Conservation (phyloP, 1,139 yeast species). For the Debaryomyces udenii region DNA sequence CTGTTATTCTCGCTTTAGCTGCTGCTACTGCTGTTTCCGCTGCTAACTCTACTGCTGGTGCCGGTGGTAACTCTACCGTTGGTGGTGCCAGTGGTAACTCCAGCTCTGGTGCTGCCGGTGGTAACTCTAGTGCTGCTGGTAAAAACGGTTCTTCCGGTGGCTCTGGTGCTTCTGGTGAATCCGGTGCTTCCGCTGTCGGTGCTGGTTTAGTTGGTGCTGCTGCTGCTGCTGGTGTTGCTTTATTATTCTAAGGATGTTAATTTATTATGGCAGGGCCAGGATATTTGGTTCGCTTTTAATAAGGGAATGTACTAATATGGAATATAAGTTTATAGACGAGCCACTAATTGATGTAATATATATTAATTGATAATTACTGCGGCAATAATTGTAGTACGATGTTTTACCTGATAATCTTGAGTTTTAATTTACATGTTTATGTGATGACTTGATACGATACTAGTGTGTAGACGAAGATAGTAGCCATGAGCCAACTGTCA, state of each 20-base stretch:
- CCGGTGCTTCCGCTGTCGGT: slow-evolving; percentile 26
- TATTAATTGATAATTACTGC: not conserved
- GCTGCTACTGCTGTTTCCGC: slow-evolving; percentile 15
- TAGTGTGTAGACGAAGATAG: too few species aligned
- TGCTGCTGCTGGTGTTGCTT: slow-evolving; percentile 37
- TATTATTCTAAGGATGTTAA: slow-evolving; percentile 26
- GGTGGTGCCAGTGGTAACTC: slow-evolving; percentile 11
- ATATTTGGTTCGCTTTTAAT: not conserved
- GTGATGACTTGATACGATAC: too few species aligned
- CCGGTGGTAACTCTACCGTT: slow-evolving; percentile 10
- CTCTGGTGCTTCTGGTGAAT: slow-evolving; percentile 16
- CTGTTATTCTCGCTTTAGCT: slow-evolving; percentile 14
- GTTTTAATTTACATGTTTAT: too few species aligned
- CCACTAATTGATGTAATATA: slow-evolving; percentile 9
- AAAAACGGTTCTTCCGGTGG: slow-evolving; percentile 31
- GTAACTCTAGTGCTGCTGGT: slow-evolving; percentile 27
- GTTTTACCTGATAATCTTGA: too few species aligned
- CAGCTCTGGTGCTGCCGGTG: slow-evolving; percentile 7
- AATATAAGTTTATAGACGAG: slow-evolving; percentile 8
- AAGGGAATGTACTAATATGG: slow-evolving; percentile 7
- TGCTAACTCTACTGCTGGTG: slow-evolving; percentile 11
- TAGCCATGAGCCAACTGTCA: too few species aligned
- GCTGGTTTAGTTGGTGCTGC: slow-evolving; percentile 30
- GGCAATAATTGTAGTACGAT: too few species aligned
- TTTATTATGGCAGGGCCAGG: not conserved